phyloP scores from a whole-genome alignment of 805 yeast genomes.

The Candida ipomoeae region DNA sequence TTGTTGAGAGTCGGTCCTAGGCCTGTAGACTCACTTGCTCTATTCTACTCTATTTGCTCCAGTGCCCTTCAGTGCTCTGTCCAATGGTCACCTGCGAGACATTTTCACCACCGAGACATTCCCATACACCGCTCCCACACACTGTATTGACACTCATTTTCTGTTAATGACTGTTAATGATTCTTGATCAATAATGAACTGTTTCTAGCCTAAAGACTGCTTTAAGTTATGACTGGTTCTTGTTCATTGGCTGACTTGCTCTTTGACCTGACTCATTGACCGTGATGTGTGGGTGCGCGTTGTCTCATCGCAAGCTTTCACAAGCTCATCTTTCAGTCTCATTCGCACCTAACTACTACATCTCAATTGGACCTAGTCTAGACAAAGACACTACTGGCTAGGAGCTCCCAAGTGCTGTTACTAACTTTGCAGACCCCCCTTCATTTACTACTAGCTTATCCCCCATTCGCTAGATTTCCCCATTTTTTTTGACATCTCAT shows the following conservation, averaged over 20 bases:
- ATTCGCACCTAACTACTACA: background rate
- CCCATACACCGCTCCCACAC: no score
- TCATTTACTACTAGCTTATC: conserved; percentile 4
- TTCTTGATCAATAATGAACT: no score
- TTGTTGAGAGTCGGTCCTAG: conserved; percentile 15
- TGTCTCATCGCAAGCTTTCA: background rate
- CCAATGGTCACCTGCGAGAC: no score
- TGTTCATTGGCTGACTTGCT: background rate
- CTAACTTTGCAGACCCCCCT: conserved; percentile 10
- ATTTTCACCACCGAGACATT: no score
- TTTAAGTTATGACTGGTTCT: no score
- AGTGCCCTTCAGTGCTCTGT: background rate
- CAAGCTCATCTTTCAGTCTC: background rate
- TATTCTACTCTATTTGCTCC: background rate
- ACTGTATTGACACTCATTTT: no score
- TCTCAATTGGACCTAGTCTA: background rate
- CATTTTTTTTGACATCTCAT: conserved; percentile 4
- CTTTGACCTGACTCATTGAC: no score
- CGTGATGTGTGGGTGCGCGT: background rate
- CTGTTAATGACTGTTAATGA: no score
- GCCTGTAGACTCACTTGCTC: background rate
- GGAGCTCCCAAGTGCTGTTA: conserved; percentile 2
- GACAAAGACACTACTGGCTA: background rate
- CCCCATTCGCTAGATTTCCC: conserved; percentile 2
- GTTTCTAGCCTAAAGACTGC: no score